Base-by-base conservation (phyloP, 148 eudicot genomes). In the Rheum nobile region DNA sequence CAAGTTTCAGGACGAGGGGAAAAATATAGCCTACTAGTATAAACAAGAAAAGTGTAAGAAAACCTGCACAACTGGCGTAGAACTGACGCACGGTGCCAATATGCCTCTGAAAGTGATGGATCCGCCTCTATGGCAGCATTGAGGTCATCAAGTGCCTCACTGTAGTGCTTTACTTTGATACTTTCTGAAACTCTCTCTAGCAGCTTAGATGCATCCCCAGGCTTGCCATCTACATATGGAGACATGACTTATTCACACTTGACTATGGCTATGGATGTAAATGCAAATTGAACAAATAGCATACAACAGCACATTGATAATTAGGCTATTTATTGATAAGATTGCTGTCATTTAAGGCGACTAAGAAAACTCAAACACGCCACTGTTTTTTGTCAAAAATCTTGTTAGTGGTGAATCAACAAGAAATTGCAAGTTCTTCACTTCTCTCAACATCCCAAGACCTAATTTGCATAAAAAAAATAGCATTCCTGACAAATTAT, bases 81-180 rank as follows among this genome's bases (percentile, higher is more conserved):
- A 76, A 91, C 72, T 67, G 93, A 89, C 68, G 95, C 97, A 6
- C 89, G 88, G 76, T 81, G 92, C 84, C 88, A 75, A 83, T 91
- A 93, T 75, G 98, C 97, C 81, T 93, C 98, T 41, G 97, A 91
- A 68, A 93, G 88, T 74, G 88, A 74, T 50, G 95, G 95, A 80
- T 91, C 95, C 55, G 92, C 95, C 76, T 93, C 97, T 80, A 93
- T 93, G 61, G 98, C 98, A 72, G 98, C 87, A 86, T 93, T 93
- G 74, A 93, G 88, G 77, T 93, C 97, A 80, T 50, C 86, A 43
- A 93, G 85, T 46, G 96, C 98, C 78, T 90, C 98, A 84, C 96
- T 93, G 65, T 89, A 93, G 68, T 75, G 92, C 82, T 91, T 93
- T 65, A 89, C 94, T 81, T 89, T 93, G 61, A 93, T 78, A 82